A percentile compares a stretch with the other conserved stretches of the same genome.
Evolutionary conservation across 208 protist genomes (phyloP).

Genomic region (Leptomonas pyrrhocoris): DNA sequence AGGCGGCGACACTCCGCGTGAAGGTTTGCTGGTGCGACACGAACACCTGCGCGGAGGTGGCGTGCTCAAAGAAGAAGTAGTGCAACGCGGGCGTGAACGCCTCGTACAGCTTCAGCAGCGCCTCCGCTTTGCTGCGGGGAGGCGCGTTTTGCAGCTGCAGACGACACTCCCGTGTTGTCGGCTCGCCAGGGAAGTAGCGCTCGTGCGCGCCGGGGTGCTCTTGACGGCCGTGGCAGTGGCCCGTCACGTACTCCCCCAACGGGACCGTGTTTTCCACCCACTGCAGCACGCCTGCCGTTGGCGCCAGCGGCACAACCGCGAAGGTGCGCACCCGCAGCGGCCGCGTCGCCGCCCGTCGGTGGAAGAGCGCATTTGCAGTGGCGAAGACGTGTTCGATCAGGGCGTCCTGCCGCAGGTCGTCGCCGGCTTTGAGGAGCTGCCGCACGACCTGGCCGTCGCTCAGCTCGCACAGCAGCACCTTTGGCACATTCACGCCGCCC

Average conservation of each 20-base stretch:
- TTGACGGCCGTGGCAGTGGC: conserved; percentile 30
- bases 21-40: conserved; percentile 84
- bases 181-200: conserved; percentile 87
- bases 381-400: conserved; percentile 96
- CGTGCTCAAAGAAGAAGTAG: conserved; percentile 96
- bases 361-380: conserved; percentile 84
- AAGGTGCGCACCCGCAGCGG: conserved; percentile 91
- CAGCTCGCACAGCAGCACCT: conserved; percentile 86
- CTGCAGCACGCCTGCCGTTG: conserved; percentile 89
- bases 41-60: conserved; percentile 71
- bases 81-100: conserved; percentile 94
- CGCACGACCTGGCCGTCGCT: conserved; percentile 80
- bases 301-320: conserved; percentile 92
- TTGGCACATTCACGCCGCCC: conserved; percentile 96
- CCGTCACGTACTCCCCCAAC: conserved; percentile 89
- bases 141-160: conserved; percentile 40
- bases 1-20: conserved; percentile 89
- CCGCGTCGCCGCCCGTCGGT: conserved; percentile 7
- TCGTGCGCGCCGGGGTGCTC: conserved; percentile 67
- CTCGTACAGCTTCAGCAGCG: conserved; percentile 66
- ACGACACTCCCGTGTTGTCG: conserved; percentile 60
- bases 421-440: conserved; percentile 91
- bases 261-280: conserved; percentile 93
- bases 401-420: conserved; percentile 97
- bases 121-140: conserved; percentile 25